Evolutionary conservation across 1,284 basidiomycete genomes (phyloP).

Genomic region (Caloboletus firmus): DNA sequence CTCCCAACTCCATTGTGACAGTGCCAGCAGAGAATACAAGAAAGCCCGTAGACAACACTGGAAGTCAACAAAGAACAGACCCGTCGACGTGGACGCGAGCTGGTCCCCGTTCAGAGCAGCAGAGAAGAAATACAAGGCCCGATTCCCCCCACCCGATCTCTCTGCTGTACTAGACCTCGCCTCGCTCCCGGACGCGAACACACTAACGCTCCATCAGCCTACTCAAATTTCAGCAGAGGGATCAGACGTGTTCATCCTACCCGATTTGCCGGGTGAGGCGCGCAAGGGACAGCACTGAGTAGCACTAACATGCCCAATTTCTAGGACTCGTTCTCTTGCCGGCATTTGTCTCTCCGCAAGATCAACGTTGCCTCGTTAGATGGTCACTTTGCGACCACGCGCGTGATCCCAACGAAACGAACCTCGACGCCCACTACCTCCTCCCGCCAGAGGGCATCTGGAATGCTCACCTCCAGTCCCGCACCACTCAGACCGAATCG

Average conservation of each 20-base stretch:
- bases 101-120: constrained; percentile 74
- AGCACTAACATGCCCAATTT: neutral
- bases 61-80: constrained; percentile 60
- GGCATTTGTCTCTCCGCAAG: constrained; percentile 55
- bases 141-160: constrained; percentile 74
- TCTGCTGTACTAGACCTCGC: constrained; percentile 64
- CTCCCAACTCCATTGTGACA: neutral
- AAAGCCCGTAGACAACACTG: constrained; percentile 59
- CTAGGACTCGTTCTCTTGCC: constrained; percentile 83
- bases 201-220: constrained; percentile 35
- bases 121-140: constrained; percentile 76
- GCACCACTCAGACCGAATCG: constrained; percentile 22
- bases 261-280: constrained; percentile 53
- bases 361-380: constrained; percentile 66
- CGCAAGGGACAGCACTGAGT: constrained; percentile 27
- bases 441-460: constrained; percentile 74
- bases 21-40: constrained; percentile 52
- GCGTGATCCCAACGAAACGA: constrained; percentile 78
- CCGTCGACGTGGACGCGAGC: constrained; percentile 42
- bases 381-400: constrained; percentile 78
- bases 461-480: constrained; percentile 53
- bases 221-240: constrained; percentile 27
- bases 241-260: constrained; percentile 39
- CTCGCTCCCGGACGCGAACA: constrained; percentile 14
- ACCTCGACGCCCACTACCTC: constrained; percentile 81